Conservation (phyloP, 1,139 yeast species). For the Hansenula sp. region DNA sequence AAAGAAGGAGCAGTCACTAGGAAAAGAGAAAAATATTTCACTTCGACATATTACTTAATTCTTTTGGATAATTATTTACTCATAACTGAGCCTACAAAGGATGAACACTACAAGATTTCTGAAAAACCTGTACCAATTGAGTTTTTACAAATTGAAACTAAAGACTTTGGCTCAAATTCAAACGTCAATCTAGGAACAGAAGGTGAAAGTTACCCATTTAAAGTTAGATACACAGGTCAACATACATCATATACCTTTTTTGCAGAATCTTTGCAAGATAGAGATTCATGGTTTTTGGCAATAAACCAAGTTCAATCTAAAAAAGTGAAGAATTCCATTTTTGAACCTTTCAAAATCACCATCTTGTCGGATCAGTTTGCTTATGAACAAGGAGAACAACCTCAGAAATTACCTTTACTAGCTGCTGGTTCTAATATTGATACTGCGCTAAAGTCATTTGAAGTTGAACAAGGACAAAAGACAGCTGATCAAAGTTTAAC, state of each 20-base stretch:
- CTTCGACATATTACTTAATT: slow-evolving; percentile 44
- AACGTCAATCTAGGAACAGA: slow-evolving; percentile 13
- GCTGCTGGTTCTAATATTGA: slow-evolving; percentile 64
- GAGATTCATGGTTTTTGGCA: slow-evolving; percentile 56
- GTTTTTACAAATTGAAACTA: slow-evolving; percentile 49
- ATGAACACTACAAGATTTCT: slow-evolving; percentile 35
- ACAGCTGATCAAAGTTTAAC: slow-evolving; percentile 23
- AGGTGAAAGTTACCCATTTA: slow-evolving; percentile 35
- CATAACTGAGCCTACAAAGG: slow-evolving; percentile 47
- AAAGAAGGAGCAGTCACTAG: slow-evolving; percentile 58
- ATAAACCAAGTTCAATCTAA: slow-evolving; percentile 53
- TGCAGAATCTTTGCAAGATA: slow-evolving; percentile 48
- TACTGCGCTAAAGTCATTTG: slow-evolving; percentile 34
- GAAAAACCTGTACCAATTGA: slow-evolving; percentile 63
- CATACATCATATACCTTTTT: slow-evolving; percentile 53
- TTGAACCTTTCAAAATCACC: slow-evolving; percentile 53
- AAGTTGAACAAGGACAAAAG: slow-evolving; percentile 11
- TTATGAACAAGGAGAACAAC: slow-evolving; percentile 52
- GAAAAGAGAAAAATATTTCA: slow-evolving; percentile 59
- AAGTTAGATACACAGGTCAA: slow-evolving; percentile 44
- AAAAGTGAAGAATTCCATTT: slow-evolving; percentile 39
- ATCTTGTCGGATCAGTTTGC: slow-evolving; percentile 62
- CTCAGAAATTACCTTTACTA: slow-evolving; percentile 54
- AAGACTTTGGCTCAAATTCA: slow-evolving; percentile 12
- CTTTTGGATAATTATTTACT: slow-evolving; percentile 70